Evolutionary conservation across 768 basidiomycete genomes (phyloP), one percentile per base, ranked within the genome.

Genomic region (Lyophyllum atratum): DNA sequence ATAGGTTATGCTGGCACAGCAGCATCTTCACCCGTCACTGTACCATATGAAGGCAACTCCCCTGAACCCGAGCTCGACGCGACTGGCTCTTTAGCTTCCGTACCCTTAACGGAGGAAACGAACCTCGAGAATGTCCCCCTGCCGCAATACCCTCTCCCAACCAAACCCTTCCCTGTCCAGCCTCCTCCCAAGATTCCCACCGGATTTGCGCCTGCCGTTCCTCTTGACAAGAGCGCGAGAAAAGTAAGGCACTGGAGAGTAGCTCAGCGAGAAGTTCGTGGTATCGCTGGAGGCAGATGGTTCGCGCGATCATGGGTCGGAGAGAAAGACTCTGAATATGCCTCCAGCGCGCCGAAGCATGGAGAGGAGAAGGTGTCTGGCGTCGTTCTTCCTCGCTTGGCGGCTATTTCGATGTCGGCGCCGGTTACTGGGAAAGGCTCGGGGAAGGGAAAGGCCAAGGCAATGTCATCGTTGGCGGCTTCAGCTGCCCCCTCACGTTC

Each of bases 281-380:
- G 91, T 7, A 90, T 93, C 50, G 90, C 86, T 19, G 91, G 91
- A 12, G 91, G 91, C 1, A 83, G 90, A 39, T 93, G 91, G 91
- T 87, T 92, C 62, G 74, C 85, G 6, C 81, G 80, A 29, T 73
- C 87, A n/a, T 93, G 90, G 90, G 88, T 90, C n/a, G 91, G 90
- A 22, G 86, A 86, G 59, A 91, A 89, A 69, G 89, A 91, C 49
- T 90, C 89, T 10, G 81, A 87, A 49, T 85, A 80, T 56, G 81
- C 85, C 7, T 63, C 71, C 24, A 69, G 4, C 49, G 28, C 11
- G 40, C 63, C 64, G 17, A 70, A 70, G 49, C 48, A 65, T 11
- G 66, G 59, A n/a, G 75, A 74, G n/a, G 72, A 70, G n/a, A 74
- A 72, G 52, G 43, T 59, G 45, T 28, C 56, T 55, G 59, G 62